Evolutionary conservation across 2,329 filamentous ascomycete species (phyloP), one percentile per base, ranked within the genome.

Genomic region (Lachnellula arida): DNA sequence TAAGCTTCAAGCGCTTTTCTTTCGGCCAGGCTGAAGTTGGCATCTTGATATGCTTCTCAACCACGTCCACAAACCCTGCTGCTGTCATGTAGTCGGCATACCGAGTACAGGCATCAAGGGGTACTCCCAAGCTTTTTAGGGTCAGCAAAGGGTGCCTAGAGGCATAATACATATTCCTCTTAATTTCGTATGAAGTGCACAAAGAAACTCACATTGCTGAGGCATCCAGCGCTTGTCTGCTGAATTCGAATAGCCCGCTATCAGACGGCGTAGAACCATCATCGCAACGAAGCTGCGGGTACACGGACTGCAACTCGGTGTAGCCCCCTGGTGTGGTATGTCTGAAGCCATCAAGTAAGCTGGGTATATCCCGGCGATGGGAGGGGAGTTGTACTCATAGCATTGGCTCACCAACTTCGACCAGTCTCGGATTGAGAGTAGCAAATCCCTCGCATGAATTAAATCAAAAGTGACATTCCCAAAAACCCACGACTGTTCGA

Each of bases 401-500:
- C 54, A 59, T 54, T 67, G 65, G 5, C 49, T 19, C 3, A 60
- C 46, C 1, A 65, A 35, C 51, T 53, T 60, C 14, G 56, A 59
- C 58, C 56, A 64, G 40, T 64, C 57, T 2, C 53, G 46, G 17
- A 66, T 57, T 1, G 56, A 62, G 3, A 60, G 43, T 2, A 64
- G 39, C 12, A 65, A 49, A 23, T 60, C 51, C 32, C 63, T 58
- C 6, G 57, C 54, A 63, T 81, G 78, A 54, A 82, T 76, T 57
- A 76, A 77, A 61, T 81, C 78, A 63, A 80, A 81, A 28, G 47
- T 60, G 56, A 77, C 68, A 2, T 71, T 64, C 54, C 74, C 75
- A 4, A 54, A 56, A 5, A 76, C 69, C 79, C 79, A 83, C 4
- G 73, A 67, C 56, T 76, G 70, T 63, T 80, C 76, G 11, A 77